Evolutionary conservation across 2,329 filamentous ascomycete genomes (phyloP).

Genomic region (Colletotrichum spaethianum): DNA sequence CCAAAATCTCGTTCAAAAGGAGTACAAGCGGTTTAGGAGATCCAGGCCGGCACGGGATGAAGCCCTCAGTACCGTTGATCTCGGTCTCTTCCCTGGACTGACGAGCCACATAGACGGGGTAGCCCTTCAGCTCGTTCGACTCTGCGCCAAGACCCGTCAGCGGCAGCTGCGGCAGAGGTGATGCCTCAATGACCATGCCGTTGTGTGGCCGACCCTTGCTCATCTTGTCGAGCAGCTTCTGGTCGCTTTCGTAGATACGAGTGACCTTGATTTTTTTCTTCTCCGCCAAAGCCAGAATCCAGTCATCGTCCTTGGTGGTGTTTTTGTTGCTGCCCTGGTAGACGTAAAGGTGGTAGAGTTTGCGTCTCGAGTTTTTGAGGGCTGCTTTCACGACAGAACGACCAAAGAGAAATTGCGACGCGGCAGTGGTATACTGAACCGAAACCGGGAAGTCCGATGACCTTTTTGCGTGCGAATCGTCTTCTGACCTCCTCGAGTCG

Average conservation of each 20-base stretch:
- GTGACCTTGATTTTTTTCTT: constrained; percentile 67
- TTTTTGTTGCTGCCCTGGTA: constrained; percentile 72
- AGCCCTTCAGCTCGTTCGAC: constrained; percentile 62
- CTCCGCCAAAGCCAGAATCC: constrained; percentile 62
- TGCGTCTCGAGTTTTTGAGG: constrained; percentile 75
- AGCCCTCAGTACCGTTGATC: constrained; percentile 78
- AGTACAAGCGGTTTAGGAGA: constrained; percentile 79
- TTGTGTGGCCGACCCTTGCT: constrained; percentile 89
- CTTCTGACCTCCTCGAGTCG: constrained; percentile 1
- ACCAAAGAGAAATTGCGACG: constrained; percentile 93
- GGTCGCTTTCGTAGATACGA: constrained; percentile 71
- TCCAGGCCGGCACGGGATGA: constrained; percentile 58
- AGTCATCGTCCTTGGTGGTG: constrained; percentile 60
- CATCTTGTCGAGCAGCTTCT: constrained; percentile 86
- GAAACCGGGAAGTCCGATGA: constrained; percentile 38
- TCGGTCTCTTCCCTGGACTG: constrained; percentile 81
- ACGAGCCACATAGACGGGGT: constrained; percentile 71
- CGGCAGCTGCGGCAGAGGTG: constrained; percentile 82
- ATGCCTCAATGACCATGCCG: constrained; percentile 88
- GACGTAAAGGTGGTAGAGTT: constrained; percentile 88
- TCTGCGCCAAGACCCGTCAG: constrained; percentile 70
- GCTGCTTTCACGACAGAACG: constrained; percentile 85
- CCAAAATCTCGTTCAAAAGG: constrained; percentile 81
- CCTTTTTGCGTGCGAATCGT: constrained; percentile 1
- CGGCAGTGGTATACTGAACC: constrained; percentile 79